These are phyloP conservation scores for Mucor irregularis DNA, from an alignment of 371 early-diverging fungal genomes.

Conservation along the genomic window DNA sequence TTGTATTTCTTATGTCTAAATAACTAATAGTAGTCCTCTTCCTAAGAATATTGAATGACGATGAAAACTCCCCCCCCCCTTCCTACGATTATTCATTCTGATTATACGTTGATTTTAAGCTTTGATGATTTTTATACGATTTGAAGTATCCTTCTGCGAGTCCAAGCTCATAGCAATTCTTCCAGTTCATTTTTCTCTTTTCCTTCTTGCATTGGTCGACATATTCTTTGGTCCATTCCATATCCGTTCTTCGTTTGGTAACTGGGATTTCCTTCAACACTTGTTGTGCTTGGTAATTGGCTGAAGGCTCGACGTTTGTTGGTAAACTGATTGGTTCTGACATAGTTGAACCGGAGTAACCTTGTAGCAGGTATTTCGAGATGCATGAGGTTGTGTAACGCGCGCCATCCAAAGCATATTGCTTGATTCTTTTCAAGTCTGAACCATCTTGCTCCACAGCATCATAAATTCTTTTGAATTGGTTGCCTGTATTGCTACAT, in stretches of 20 bases:
- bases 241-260: conserved; percentile 7
- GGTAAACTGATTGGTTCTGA: conserved; percentile 7
- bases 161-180: conserved; percentile 3
- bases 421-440: conserved; percentile 7
- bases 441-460: conserved; percentile 10
- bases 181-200: conserved; percentile 13
- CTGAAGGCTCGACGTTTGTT: conserved; percentile 5
- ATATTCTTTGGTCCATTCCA: conserved; percentile 7
- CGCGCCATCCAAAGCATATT: conserved; percentile 10
- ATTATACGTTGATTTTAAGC: no score
- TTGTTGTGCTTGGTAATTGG: neutral
- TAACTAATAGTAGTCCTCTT: no score
- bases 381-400: conserved; percentile 6
- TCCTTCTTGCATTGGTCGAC: conserved; percentile 5
- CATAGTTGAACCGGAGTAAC: conserved; percentile 4
- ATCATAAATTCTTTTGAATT: conserved; percentile 11
- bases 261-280: neutral
- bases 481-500: conserved; percentile 1
- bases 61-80: no score
- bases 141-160: no score
- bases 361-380: conserved; percentile 7
- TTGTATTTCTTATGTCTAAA: no score
- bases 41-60: no score
- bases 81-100: no score
- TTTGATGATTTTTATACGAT: no score